A percentile compares a stretch with the other conserved stretches of the same genome.
These are phyloP conservation scores for Diaporthe citrichinensis DNA, from an alignment of 2,329 filamentous ascomycete species.

Conservation along the genomic window DNA sequence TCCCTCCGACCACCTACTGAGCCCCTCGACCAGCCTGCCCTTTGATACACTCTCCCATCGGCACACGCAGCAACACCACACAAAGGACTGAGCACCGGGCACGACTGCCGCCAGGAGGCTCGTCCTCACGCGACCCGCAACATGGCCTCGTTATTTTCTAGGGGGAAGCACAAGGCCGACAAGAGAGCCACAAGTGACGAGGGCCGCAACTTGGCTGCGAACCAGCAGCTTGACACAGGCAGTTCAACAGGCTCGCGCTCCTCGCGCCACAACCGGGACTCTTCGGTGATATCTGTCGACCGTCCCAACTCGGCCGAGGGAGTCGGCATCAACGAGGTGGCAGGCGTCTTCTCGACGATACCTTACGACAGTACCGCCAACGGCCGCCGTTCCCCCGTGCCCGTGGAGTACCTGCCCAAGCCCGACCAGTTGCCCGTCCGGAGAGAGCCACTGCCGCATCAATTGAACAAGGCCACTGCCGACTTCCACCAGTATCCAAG, in stretches of 20 bases:
- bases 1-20: slow-evolving; percentile 20
- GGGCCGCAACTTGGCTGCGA: slow-evolving; percentile 67
- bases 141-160: slow-evolving; percentile 83
- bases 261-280: slow-evolving; percentile 82
- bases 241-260: slow-evolving; percentile 74
- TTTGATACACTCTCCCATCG: slow-evolving; percentile 26
- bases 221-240: slow-evolving; percentile 63
- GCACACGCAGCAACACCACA: background rate
- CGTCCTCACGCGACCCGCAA: slow-evolving; percentile 36
- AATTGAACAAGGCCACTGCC: slow-evolving; percentile 80
- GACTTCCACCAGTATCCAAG: slow-evolving; percentile 94
- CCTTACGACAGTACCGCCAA: slow-evolving; percentile 81
- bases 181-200: slow-evolving; percentile 75
- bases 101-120: slow-evolving; percentile 25
- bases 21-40: background rate
- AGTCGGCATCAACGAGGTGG: slow-evolving; percentile 76
- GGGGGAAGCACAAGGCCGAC: slow-evolving; percentile 82
- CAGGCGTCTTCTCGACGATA: slow-evolving; percentile 88
- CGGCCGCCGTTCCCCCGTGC: slow-evolving; percentile 78
- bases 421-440: slow-evolving; percentile 73
- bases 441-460: slow-evolving; percentile 84
- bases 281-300: slow-evolving; percentile 80
- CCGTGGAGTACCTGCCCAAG: slow-evolving; percentile 80
- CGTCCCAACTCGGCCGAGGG: slow-evolving; percentile 74
- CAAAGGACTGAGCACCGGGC: slow-evolving; percentile 29